These are phyloP conservation scores for Cryptosporidium canis DNA, from an alignment of 169 alveolate species.

Conservation along the genomic window DNA sequence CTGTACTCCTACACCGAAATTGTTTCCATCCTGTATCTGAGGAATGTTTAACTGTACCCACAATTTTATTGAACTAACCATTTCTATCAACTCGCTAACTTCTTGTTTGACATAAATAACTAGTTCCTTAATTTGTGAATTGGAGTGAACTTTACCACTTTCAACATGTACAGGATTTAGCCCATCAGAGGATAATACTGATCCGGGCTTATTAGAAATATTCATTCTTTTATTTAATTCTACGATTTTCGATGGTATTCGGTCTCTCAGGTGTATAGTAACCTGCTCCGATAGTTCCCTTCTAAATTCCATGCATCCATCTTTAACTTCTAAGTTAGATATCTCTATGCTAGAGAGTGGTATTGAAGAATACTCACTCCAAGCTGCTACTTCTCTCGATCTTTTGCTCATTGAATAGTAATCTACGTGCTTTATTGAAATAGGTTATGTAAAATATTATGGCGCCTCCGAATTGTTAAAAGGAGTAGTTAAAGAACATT, in stretches of 20 bases:
- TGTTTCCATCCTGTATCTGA: conserved; percentile 90
- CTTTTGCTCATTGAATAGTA: conserved; percentile 29
- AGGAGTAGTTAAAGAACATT: not conserved
- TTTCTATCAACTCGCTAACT: conserved; percentile 85
- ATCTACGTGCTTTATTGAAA: not conserved
- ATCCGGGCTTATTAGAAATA: conserved; percentile 72
- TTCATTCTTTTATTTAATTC: conserved; percentile 83
- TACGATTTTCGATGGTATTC: conserved; percentile 86
- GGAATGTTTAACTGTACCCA: conserved; percentile 91
- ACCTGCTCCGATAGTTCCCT: conserved; percentile 86
- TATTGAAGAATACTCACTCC: conserved; percentile 59
- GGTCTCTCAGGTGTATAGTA: conserved; percentile 81
- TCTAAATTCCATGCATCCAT: conserved; percentile 82
- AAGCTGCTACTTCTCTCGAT: conserved; percentile 19
- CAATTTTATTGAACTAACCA: conserved; percentile 84
- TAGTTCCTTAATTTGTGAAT: conserved; percentile 83
- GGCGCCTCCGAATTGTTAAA: conserved; percentile 3
- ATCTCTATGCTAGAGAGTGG: conserved; percentile 81
- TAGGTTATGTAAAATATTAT: not conserved
- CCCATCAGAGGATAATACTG: not conserved
- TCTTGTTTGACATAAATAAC: conserved; percentile 82
- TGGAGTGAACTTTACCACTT: conserved; percentile 78
- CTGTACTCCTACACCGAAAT: conserved; percentile 90
- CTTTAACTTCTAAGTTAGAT: conserved; percentile 79
- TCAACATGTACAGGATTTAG: conserved; percentile 5